Percentiles rank a stretch among this genome's conserved stretches.
phyloP scores from a whole-genome alignment of 352 stramenopile species.

The Globisporangium paddicum region DNA sequence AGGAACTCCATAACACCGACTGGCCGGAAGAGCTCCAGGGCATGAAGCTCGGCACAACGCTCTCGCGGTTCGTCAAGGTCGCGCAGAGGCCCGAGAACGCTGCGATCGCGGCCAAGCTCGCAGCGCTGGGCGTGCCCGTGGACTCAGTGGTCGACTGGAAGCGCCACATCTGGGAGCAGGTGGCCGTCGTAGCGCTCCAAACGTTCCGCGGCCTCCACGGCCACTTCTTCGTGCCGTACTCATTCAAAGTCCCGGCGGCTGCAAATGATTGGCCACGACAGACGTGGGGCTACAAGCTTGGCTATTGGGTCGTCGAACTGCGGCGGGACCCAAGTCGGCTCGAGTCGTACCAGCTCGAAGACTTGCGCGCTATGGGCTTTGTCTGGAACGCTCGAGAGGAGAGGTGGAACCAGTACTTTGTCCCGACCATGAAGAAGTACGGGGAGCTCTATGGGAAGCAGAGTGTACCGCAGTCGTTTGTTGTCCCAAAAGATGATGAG shows the following conservation, averaged over 20 bases:
- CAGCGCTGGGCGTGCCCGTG: constrained; percentile 18
- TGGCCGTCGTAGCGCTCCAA: constrained; percentile 21
- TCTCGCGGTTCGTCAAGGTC: constrained; percentile 34
- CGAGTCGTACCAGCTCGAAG: constrained; percentile 26
- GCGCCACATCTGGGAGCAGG: constrained; percentile 27
- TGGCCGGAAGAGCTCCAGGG: constrained; percentile 26
- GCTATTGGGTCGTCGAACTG: constrained; percentile 35
- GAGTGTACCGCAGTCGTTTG: constrained; percentile 32
- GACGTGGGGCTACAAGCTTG: constrained; percentile 39
- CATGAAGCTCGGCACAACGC: constrained; percentile 37
- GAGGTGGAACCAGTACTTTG: constrained; percentile 34
- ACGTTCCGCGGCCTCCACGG: constrained; percentile 21
- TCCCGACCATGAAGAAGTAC: constrained; percentile 28
- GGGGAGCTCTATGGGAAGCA: constrained; percentile 20
- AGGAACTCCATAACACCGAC: not conserved
- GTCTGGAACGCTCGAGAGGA: constrained; percentile 29
- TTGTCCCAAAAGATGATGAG: constrained; percentile 25
- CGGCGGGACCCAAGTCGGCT: constrained; percentile 24
- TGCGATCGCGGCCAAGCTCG: constrained; percentile 15
- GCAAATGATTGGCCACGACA: constrained; percentile 18
- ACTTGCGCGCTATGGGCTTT: constrained; percentile 25
- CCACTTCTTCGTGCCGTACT: constrained; percentile 29
- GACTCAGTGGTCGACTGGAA: constrained; percentile 20
- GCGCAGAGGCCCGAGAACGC: constrained; percentile 23
- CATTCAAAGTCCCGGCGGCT: constrained; percentile 23